Base-by-base conservation (phyloP, 371 early-diverging fungal genomes). In the Quaeritorhiza haematococci region DNA sequence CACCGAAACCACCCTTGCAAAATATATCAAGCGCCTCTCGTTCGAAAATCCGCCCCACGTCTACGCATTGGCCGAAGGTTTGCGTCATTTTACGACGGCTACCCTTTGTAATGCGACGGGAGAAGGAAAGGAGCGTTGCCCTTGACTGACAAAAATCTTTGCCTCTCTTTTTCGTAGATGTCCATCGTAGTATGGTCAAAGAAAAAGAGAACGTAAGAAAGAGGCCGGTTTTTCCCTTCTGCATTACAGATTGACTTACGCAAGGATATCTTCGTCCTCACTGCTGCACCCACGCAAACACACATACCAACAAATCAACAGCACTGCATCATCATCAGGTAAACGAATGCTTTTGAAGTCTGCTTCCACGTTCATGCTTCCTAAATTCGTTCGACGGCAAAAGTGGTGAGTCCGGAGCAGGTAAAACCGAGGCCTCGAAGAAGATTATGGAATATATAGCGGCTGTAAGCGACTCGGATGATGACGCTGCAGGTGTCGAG, bases 341-440 rank as follows among this genome's bases (percentile, higher is more conserved):
- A n/a, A n/a, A n/a, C n/a, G n/a, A n/a, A n/a, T n/a, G n/a, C n/a
- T n/a, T n/a, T n/a, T n/a, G n/a, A n/a, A n/a, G n/a, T n/a, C n/a
- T n/a, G n/a, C n/a, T n/a, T n/a, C n/a, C n/a, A n/a, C n/a, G n/a
- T n/a, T n/a, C n/a, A n/a, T n/a, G 34, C n/a, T 15, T 45, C 50
- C 19, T 61, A 21, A 17, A 24, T 58, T 42, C 33, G 4, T 41
- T 3, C 15, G n/a, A n/a, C n/a, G n/a, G n/a, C n/a, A n/a, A 5
- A 55, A 92, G 92, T 42, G 99, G 99, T 59, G 99, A 99, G 76
- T 96, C 98, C n/a, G 99, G 99, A 33, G 99, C 99, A 24, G 99
- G 99, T 50, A 99, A 99, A 74, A 99, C 99, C 8, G 99, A 98
- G 72, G 98, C 97, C 74, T 97, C 99, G 19, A 99, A 99, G 64